Base-by-base conservation (phyloP, 345 rosid genomes). In the Conringia planisiliqua region DNA sequence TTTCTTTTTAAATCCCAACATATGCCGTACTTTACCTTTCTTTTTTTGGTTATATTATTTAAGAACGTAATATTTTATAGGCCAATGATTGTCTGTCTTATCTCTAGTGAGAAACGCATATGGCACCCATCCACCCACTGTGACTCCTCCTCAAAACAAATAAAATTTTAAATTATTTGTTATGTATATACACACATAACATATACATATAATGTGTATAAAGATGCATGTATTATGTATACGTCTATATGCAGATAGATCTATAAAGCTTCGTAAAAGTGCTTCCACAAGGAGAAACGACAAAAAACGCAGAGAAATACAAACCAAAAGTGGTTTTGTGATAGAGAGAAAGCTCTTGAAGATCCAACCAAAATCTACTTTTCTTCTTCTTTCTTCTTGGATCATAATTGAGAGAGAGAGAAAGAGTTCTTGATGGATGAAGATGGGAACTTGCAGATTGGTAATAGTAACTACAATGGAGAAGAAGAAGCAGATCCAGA, bases 401-500 rank as follows among this genome's bases (percentile, higher is more conserved):
- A 52, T 13, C 42, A 52, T 33, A n/a, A 47, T 3, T 55, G 65
- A 56, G 16, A 68, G 65, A 56, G 29, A 66, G 16, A 44, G 60
- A 38, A 27, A 52, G 33, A 57, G 35, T 66, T 66, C 13, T 30
- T 10, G 57, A 77, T 78, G 81, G 81, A 78, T n/a, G 81, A 66
- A 59, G 81, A 71, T 48, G 66, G 72, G 13, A 78, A 66, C 26
- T 76, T 76, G 22, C 76, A 65, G 81, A 58, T 71, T 47, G 30
- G 69, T 58, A 78, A 78, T 56, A 77, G 68, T 29, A 58, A 70
- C 29, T 70, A 77, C 62, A 63, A 77, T 63, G 76, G 62, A 77
- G 76, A 57, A 70, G 79, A 62, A 63, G 80, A 57, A 77, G 63
- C 1, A 58, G 77, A 78, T 71, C 77, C 77, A 40, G 81, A 78